Evolutionary conservation across 148 eudicot genomes (phyloP).

Genomic region (Chenopodium suecicum): DNA sequence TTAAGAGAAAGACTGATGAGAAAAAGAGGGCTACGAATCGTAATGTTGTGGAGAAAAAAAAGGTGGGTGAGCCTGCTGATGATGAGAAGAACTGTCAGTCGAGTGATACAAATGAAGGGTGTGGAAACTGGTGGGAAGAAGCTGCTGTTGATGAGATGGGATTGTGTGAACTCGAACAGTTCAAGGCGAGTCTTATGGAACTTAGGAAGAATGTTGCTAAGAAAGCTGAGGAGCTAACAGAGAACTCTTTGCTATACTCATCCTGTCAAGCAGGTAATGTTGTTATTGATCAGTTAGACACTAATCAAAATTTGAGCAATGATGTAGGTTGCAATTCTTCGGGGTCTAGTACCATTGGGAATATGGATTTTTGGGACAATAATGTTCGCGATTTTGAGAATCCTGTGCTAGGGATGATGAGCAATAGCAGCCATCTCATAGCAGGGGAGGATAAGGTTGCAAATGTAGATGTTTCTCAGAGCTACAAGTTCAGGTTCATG

Average conservation of each 20-base stretch:
- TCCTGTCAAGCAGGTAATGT: not conserved
- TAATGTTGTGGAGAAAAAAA: not conserved
- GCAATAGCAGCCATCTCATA: not conserved
- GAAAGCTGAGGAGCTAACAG: not conserved
- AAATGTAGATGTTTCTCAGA: not conserved
- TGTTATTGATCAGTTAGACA: not conserved
- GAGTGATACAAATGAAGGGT: not conserved
- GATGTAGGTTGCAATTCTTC: not conserved
- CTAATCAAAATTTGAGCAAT: not conserved
- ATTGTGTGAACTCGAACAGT: not conserved
- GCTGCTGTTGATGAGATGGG: not conserved
- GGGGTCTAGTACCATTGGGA: not conserved
- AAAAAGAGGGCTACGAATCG: not conserved
- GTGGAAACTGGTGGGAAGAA: not conserved
- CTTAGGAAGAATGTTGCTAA: not conserved
- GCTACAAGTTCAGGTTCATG: not conserved
- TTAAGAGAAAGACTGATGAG: conserved; percentile 16
- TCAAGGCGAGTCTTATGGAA: not conserved
- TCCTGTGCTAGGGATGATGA: not conserved
- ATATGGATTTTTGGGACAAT: not conserved
- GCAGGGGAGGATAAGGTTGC: not conserved
- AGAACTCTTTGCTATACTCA: no score
- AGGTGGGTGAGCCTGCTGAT: not conserved
- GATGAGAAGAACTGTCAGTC: not conserved
- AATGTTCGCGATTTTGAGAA: not conserved